Evolutionary conservation across 495 filamentous ascomycete species (phyloP), one percentile per base, ranked within the genome.

Genomic region (Tuber umbilicatum): DNA sequence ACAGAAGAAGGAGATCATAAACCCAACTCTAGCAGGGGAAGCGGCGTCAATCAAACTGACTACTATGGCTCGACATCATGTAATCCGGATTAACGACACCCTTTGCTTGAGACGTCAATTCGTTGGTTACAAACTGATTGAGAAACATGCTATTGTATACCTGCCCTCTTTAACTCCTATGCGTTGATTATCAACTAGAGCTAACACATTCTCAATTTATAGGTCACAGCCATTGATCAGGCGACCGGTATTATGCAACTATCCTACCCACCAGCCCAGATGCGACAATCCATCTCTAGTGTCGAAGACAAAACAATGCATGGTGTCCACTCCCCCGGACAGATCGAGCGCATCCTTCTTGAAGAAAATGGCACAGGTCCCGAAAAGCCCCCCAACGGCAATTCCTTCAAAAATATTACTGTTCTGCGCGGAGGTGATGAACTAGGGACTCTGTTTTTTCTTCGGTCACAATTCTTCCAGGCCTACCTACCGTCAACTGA

Each of bases 51-150:
- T 75, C 81, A 89, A 79, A 75, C 74, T 89, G 19, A 76, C 82
- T 16, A 84, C 84, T 2, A 76, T 89, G 68, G 81, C 86, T 50
- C 82, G 85, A 43, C 83, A 86, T 70, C 84, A 86, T 2, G 76
- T 86, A 7, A 82, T 90, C 72, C 83, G 81, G 68, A 77, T 83
- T 10, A 88, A 86, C 2, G 90, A 90, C 80, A 80, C 89, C 31
- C 87, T 87, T 69, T 73, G 73, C 21, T 41, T 81, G 35, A 69
- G 76, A 37, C 68, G 80, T 38, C 45, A 71, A 3, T 81, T 81
- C 38, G 47, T 35, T 38, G 67, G 73, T 17, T 47, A 19, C 31
- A 67, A n/a, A 12, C 67, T 72, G 5, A 40, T 79, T 38, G 77
- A 79, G 39, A 79, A 79, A 40, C 72, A 78, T 35, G 77, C 77